Percentiles rank a stretch among this genome's conserved stretches.
phyloP scores from a whole-genome alignment of 306 rosid species.

The Canavalia ensiformis region DNA sequence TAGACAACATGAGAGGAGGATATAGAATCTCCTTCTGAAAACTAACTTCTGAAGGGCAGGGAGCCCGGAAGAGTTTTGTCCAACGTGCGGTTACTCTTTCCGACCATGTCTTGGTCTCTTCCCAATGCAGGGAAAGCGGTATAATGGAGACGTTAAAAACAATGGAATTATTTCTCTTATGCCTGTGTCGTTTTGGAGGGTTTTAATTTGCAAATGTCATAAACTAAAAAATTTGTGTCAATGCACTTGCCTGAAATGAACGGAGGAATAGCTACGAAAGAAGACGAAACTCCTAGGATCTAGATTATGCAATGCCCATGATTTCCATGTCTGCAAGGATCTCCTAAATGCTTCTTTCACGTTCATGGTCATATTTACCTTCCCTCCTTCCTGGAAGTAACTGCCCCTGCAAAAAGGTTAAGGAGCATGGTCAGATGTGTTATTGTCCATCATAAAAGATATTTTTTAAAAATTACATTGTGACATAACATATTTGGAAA shows the following conservation, averaged over 20 bases:
- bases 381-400: conserved; percentile 78
- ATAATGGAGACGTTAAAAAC: background rate
- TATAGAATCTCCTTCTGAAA: background rate
- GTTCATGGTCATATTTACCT: conserved; percentile 66
- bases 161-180: background rate
- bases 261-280: conserved; percentile 85
- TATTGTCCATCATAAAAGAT: background rate
- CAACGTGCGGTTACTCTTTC: background rate
- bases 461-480: background rate
- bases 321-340: conserved; percentile 81
- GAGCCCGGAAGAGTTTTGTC: background rate
- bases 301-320: conserved; percentile 67
- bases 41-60: background rate
- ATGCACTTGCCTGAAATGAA: conserved; percentile 80
- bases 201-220: background rate
- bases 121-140: background rate
- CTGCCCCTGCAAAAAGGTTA: conserved; percentile 62
- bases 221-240: background rate
- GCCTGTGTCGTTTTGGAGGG: background rate
- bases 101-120: background rate
- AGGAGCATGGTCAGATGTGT: background rate
- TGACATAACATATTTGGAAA: background rate
- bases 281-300: conserved; percentile 66
- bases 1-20: too few species aligned
- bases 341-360: conserved; percentile 75